Conservation (phyloP, 208 protist species). For the Trypanosomatidae sp. region DNA sequence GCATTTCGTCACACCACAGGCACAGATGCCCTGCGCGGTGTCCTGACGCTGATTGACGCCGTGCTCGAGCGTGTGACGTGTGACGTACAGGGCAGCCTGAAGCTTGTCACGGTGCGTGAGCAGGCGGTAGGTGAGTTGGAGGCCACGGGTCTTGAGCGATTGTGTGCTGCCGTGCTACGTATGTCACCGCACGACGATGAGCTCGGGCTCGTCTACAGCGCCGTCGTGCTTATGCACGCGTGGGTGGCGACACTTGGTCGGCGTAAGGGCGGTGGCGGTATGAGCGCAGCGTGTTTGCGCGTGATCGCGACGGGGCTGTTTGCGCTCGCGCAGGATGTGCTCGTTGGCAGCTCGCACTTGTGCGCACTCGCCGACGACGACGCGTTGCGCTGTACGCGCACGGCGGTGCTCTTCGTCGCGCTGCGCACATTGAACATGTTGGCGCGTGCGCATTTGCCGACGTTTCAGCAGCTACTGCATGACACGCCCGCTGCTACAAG, state of each 20-base stretch:
- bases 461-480: slow-evolving; percentile 52
- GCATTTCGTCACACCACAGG: slow-evolving; percentile 14
- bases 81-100: slow-evolving; percentile 20
- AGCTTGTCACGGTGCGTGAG: slow-evolving; percentile 26
- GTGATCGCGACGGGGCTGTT: slow-evolving; percentile 38
- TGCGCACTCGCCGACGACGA: slow-evolving; percentile 7
- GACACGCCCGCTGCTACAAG: too few relatives aligned
- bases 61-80: slow-evolving; percentile 38
- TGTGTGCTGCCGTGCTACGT: slow-evolving; percentile 47
- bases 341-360: slow-evolving; percentile 28
- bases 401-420: slow-evolving; percentile 46
- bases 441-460: slow-evolving; percentile 53
- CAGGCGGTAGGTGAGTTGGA: slow-evolving; percentile 56
- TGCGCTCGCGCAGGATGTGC: slow-evolving; percentile 59
- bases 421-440: slow-evolving; percentile 63
- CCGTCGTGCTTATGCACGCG: slow-evolving; percentile 33
- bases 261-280: slow-evolving; percentile 26
- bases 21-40: slow-evolving; percentile 16
- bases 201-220: slow-evolving; percentile 38
- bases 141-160: slow-evolving; percentile 29
- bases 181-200: slow-evolving; percentile 26
- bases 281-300: slow-evolving; percentile 34
- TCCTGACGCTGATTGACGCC: slow-evolving; percentile 25
- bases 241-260: slow-evolving; percentile 25
- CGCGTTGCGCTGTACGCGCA: slow-evolving; percentile 16